phyloP scores from a whole-genome alignment of 2,329 filamentous ascomycete species.

The Cercospora brassicicola region DNA sequence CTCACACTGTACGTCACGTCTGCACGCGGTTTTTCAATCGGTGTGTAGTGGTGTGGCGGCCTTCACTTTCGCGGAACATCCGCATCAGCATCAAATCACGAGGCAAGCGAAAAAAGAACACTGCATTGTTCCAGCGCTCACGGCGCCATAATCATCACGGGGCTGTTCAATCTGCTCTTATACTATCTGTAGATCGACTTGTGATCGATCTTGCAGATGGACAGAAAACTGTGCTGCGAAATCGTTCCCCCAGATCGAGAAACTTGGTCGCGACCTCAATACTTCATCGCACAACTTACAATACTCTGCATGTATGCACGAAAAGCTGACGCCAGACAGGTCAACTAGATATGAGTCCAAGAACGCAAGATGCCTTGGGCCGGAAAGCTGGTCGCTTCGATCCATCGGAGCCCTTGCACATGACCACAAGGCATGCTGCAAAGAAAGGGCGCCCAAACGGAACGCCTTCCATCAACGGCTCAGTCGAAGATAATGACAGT shows the following conservation, averaged over 20 bases:
- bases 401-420: constrained; percentile 51
- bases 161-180: not conserved
- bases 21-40: not conserved
- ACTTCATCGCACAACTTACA: not conserved
- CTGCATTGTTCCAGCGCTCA: not conserved
- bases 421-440: constrained; percentile 47
- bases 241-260: not conserved
- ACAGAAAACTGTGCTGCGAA: not conserved
- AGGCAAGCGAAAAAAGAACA: not conserved
- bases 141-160: not conserved
- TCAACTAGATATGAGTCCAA: constrained; percentile 12
- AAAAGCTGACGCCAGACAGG: constrained; percentile 10
- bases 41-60: not conserved
- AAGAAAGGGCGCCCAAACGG: constrained; percentile 19
- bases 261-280: not conserved
- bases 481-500: constrained; percentile 29
- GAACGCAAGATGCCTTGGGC: constrained; percentile 8
- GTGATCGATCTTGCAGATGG: not conserved
- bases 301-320: not conserved
- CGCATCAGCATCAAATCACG: constrained; percentile 14
- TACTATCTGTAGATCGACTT: not conserved
- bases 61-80: constrained; percentile 14
- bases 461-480: constrained; percentile 32
- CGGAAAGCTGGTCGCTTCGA: constrained; percentile 40
- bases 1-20: not conserved